A percentile compares a stretch with the other conserved stretches of the same genome.
phyloP scores from a whole-genome alignment of 1,139 yeast species.

The Nakaseomyces uthaithaninus region DNA sequence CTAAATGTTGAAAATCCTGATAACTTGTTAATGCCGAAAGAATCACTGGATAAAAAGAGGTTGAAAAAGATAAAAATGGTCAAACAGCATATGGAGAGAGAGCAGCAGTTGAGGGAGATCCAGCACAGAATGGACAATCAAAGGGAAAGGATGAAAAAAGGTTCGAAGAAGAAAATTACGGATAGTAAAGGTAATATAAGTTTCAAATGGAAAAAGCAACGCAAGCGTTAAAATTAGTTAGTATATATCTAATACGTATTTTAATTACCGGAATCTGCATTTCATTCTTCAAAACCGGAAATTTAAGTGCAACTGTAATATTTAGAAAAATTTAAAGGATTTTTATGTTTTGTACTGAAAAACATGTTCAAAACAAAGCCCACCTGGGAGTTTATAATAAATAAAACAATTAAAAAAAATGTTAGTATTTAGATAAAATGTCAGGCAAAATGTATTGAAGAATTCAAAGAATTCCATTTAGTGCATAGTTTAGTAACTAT shows the following conservation, averaged over 20 bases:
- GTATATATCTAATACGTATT: conserved; percentile 3
- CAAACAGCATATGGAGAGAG: conserved; percentile 58
- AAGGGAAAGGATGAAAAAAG: conserved; percentile 83
- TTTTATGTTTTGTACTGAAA: too few species aligned
- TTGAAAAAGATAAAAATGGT: conserved; percentile 48
- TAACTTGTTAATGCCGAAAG: conserved; percentile 32
- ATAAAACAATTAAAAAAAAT: too few species aligned
- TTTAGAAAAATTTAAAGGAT: too few species aligned
- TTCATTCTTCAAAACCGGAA: too few species aligned
- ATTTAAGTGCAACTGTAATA: too few species aligned
- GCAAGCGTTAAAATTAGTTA: conserved; percentile 55
- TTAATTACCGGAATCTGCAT: background rate
- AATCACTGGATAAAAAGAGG: conserved; percentile 45
- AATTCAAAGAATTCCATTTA: too few species aligned
- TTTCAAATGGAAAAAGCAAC: conserved; percentile 82
- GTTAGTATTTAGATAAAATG: too few species aligned
- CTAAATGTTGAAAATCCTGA: conserved; percentile 21
- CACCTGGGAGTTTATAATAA: too few species aligned
- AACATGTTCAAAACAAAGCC: too few species aligned
- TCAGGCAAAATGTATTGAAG: too few species aligned
- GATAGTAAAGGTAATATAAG: conserved; percentile 55
- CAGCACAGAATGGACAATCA: conserved; percentile 68
- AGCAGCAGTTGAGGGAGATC: conserved; percentile 55
- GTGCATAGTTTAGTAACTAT: too few species aligned
- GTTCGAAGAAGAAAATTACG: conserved; percentile 68